Base-by-base conservation (phyloP, 305 asterid genomes). In the Rubia balearica region DNA sequence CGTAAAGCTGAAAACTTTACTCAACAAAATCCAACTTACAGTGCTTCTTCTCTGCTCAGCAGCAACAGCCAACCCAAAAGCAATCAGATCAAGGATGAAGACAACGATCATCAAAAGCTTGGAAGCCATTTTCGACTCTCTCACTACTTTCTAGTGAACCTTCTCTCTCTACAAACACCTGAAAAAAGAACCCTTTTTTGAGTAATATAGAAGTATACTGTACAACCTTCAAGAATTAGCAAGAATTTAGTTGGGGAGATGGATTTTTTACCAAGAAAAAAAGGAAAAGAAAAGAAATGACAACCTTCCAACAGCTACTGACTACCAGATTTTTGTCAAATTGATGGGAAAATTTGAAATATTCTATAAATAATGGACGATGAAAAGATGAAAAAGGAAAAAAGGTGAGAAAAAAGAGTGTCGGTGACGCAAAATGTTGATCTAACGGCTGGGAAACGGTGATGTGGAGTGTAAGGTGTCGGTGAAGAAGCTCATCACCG, bases 41-140 rank as follows among this genome's bases (percentile, higher is more conserved):
- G 80, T 81, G 83, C 96, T 92, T 74, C 98, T 82, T 72, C 98
- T 83, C 80, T 85, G 92, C 87, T 92, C 98, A 71, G 96, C 98
- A 74, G 96, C 96, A 74, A 92, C 85, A 9, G 96, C 98, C 79
- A 92, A 81, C 65, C 92, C 96, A 72, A 90, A 92, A 76, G 98
- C 96, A 75, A 92, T 85, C 69, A 90, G 88, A 80, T 90, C 96
- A 56, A 92, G 48, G 48, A 92, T 43, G 84, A 90, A 85, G 62
- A 89, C 86, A 4, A 70, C 71, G 19, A 82, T 53, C 70, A 89
- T 77, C 21, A 89, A 70, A 49, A 88, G 71, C 74, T 92, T 89
- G 71, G 97, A 89, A 69, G 96, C 98, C 98, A 92, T 92, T 79
- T 5, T 6, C 75, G 4, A 76, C 73, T 0, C 4, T 40, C 66